These are phyloP conservation scores for Amaranthus cruentus DNA, from an alignment of 148 eudicot species.

Conservation along the genomic window DNA sequence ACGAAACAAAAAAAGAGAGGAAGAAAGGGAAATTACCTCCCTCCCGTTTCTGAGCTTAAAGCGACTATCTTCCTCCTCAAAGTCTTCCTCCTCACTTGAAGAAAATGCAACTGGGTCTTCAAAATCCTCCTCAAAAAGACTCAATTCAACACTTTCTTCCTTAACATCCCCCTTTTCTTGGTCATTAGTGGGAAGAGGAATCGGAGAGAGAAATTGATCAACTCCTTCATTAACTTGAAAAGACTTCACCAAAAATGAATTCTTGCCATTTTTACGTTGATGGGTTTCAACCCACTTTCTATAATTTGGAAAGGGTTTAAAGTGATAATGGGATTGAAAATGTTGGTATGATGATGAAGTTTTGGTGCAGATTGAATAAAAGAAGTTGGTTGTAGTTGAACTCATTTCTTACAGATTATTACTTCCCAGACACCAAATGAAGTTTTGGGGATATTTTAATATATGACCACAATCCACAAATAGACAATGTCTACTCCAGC, in stretches of 20 bases:
- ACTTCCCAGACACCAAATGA: no score
- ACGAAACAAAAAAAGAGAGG: background rate
- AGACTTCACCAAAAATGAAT: constrained; percentile 24
- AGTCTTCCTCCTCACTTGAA: constrained; percentile 22
- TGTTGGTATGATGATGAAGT: constrained; percentile 20
- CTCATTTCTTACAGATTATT: constrained; percentile 28
- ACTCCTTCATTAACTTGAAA: constrained; percentile 40
- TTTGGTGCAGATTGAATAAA: constrained; percentile 22
- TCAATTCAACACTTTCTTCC: background rate
- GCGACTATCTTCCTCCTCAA: constrained; percentile 34
- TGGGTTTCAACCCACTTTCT: constrained; percentile 22
- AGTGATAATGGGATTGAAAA: constrained; percentile 12
- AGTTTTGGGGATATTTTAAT: background rate
- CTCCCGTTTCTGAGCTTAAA: constrained; percentile 71
- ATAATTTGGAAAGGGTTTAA: constrained; percentile 27
- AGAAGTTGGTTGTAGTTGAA: constrained; percentile 37
- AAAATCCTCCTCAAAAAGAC: constrained; percentile 13
- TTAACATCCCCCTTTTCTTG: constrained; percentile 16
- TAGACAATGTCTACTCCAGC: no score
- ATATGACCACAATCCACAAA: background rate
- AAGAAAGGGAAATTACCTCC: constrained; percentile 39
- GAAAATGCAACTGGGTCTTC: constrained; percentile 17
- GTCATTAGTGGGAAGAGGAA: background rate
- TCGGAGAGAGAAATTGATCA: constrained; percentile 31
- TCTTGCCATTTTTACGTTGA: constrained; percentile 3